Evolutionary conservation across 352 stramenopile genomes (phyloP), one percentile per base, ranked within the genome.

Genomic region (Phytophthora idaei): DNA sequence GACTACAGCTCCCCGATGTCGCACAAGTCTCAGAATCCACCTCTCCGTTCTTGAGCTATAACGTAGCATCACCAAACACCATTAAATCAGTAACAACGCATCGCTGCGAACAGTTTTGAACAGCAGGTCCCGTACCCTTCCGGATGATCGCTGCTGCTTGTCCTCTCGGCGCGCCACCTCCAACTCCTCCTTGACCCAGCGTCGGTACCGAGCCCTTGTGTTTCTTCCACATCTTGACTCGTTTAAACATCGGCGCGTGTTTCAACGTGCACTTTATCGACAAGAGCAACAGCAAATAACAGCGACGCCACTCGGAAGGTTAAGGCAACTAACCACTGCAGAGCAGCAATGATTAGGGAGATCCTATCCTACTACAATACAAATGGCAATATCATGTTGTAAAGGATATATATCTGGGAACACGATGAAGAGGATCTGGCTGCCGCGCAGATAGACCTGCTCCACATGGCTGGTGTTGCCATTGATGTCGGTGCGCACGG

Each of bases 351-450:
- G 25, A 2, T 21, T 7, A 34, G 25, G 9, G 17, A 51, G 11
- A 10, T 64, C 28, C 47, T 53, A 65, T 56, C 56, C 47, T 55
- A 64, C 32, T 42, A 3, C n/a, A 45, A 55, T 47, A 71, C 48
- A 67, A 6, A 17, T 17, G 25, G 14, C 0, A 63, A 32, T 27
- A 32, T 6, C 37, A 44, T 10, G 50, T 74, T 64, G 74, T 65
- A 61, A 71, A 90, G 82, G 85, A 93, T 93, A 93, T 93, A 96
- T 96, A 65, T 94, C 87, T 44, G 89, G 89, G 50, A 96, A 93
- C 21, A 96, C 68, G 69, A 96, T 93, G 57, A 94, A 93, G 39
- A 92, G 71, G 77, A 96, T 94, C 67, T 96, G 88, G 68, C 80
- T 90, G 70, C 88, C 88, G 51, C 88, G 86, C 41, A 96, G 47